Evolutionary conservation across 2,329 filamentous ascomycete genomes (phyloP), one percentile per base, ranked within the genome.

Genomic region (Cordyceps fumosorosea): DNA sequence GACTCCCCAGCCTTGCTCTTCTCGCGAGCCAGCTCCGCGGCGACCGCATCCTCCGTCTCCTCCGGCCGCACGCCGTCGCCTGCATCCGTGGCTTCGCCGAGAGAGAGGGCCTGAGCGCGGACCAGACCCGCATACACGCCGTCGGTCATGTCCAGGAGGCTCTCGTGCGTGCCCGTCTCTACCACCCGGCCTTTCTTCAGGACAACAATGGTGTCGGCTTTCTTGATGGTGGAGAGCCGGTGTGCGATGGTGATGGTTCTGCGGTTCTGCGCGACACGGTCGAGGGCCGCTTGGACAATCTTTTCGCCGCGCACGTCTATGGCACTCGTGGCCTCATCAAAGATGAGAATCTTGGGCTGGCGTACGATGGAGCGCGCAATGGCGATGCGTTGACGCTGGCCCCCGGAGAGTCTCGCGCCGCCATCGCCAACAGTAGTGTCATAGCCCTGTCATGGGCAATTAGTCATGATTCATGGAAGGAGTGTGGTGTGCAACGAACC

Each of bases 131-230:
- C 81, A 68, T 93, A 93, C 20, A 89, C 79, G 1, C 89, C 85
- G 3, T 77, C 78, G 5, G 85, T 78, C 44, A 81, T 74, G 3
- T 78, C 72, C 1, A 96, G 77, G 0, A 96, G 81, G 50, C 85
- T 82, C 7, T 91, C 84, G 66, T 96, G 91, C 0, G 84, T 91
- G 0, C 91, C 91, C 66, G 87, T 78, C 72, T 96, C 90, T 10
- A 88, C 81, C 0, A 91, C 83, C 58, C 80, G 75, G 2, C 91
- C 91, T 67, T 88, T 83, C 55, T 88, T 81, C 59, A 96, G 74
- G 0, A 96, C 91, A 8, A 92, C 78, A 60, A 96, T 96, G 44
- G 86, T 84, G 69, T 96, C 88, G 3, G 91, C 90, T 65, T 89
- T 85, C 71, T 86, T 88, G 68, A 91, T 89, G 0, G 89, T 92